phyloP scores from a whole-genome alignment of 2,329 filamentous ascomycete species.

The Parastagonospora nodorum region DNA sequence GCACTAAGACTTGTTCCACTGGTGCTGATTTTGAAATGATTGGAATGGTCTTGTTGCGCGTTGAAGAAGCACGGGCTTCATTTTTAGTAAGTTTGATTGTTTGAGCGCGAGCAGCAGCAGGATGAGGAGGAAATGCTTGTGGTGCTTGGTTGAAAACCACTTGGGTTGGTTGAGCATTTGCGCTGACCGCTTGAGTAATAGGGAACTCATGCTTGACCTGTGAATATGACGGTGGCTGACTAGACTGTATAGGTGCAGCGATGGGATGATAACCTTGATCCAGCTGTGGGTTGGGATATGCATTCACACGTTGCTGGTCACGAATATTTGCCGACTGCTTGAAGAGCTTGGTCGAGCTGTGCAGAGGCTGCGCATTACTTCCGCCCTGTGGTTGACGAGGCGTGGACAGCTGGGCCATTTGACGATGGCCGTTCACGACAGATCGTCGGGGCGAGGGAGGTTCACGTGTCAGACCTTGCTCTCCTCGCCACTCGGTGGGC shows the following conservation, averaged over 20 bases:
- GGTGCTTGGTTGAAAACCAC: not conserved
- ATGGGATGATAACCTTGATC: constrained; percentile 3
- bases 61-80: constrained; percentile 1
- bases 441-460: constrained; percentile 16
- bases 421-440: constrained; percentile 4
- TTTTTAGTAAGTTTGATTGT: constrained; percentile 1
- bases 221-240: constrained; percentile 15
- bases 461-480: constrained; percentile 13
- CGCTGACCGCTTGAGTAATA: not conserved
- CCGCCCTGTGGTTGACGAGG: not conserved
- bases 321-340: constrained; percentile 22
- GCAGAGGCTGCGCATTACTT: not conserved
- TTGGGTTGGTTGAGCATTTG: not conserved
- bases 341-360: constrained; percentile 11
- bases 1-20: constrained; percentile 8
- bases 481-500: constrained; percentile 18
- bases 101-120: not conserved
- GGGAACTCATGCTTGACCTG: constrained; percentile 8
- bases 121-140: constrained; percentile 3
- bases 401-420: not conserved
- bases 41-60: constrained; percentile 7
- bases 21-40: constrained; percentile 5
- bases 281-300: constrained; percentile 4
- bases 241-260: constrained; percentile 3
- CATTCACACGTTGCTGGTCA: constrained; percentile 18